Percentiles rank a stretch among this genome's conserved stretches.
Evolutionary conservation across 192 early-diverging fungal species (phyloP).

Genomic region (Backusella tarrabulga): DNA sequence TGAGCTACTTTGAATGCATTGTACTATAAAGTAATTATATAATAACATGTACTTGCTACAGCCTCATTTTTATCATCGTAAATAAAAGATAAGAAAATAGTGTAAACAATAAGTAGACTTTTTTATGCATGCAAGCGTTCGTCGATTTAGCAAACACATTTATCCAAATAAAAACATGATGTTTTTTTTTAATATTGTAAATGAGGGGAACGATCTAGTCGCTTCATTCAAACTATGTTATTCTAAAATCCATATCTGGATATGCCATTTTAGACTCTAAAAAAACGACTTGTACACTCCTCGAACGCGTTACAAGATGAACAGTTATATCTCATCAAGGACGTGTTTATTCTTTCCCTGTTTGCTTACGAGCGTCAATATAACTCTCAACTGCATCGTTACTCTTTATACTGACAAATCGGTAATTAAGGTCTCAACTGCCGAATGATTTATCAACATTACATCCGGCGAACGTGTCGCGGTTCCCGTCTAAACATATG

Average conservation of each 20-base stretch:
- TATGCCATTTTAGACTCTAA: neutral
- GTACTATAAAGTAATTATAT: neutral
- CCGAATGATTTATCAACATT: neutral
- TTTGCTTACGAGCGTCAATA: conserved; percentile 93
- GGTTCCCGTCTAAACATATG: conserved; percentile 78
- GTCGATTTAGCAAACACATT: neutral
- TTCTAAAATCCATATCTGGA: conserved; percentile 72
- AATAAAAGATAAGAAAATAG: neutral
- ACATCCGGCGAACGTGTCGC: conserved; percentile 64
- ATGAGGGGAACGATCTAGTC: conserved; percentile 70
- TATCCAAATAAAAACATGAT: conserved; percentile 6
- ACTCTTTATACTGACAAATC: conserved; percentile 49
- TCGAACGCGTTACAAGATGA: conserved; percentile 65
- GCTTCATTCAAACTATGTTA: conserved; percentile 86
- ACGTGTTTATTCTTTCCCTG: conserved; percentile 92
- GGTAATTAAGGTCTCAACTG: neutral
- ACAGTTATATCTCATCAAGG: conserved; percentile 80
- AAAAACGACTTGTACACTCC: conserved; percentile 41
- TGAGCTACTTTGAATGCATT: neutral
- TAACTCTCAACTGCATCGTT: conserved; percentile 74
- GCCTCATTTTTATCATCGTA: neutral
- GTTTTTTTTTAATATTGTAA: conserved; percentile 37
- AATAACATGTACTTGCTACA: neutral
- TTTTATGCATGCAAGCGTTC: neutral
- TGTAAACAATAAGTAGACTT: neutral